A percentile compares a stretch with the other conserved stretches of the same genome.
Evolutionary conservation across 148 eudicot genomes (phyloP).

Genomic region (Rhododendron mucronatum): DNA sequence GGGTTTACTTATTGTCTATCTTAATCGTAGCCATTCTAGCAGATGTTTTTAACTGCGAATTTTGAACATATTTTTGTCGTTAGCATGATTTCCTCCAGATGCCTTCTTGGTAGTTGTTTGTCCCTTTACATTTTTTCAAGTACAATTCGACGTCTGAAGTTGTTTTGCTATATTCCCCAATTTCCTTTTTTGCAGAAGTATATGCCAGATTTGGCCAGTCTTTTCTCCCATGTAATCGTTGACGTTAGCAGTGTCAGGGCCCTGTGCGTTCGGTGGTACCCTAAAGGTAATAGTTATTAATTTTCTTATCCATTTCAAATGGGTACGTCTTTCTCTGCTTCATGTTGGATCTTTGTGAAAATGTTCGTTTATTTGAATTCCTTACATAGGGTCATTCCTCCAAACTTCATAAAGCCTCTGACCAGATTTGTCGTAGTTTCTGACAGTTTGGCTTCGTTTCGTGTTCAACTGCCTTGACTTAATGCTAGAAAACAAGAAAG

Average conservation of each 20-base stretch:
- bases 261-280: slow-evolving; percentile 81
- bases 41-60: neutral
- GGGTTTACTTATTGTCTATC: neutral
- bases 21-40: neutral
- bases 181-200: slow-evolving; percentile 59
- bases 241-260: slow-evolving; percentile 94
- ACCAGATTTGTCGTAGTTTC: neutral
- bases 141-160: neutral
- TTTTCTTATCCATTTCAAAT: neutral
- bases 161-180: neutral
- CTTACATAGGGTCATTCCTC: neutral
- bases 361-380: neutral
- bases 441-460: neutral
- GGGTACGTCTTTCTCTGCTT: neutral
- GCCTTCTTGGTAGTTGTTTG: neutral
- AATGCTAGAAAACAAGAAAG: slow-evolving; percentile 43
- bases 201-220: slow-evolving; percentile 86
- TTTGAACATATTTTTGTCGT: neutral
- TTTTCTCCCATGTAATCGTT: slow-evolving; percentile 77
- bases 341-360: neutral
- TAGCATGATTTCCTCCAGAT: neutral
- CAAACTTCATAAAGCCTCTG: neutral
- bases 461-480: neutral
- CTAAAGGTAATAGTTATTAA: slow-evolving; percentile 47
- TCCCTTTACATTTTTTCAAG: neutral